These are phyloP conservation scores for Blastocystis sp. DNA, from an alignment of 352 stramenopile genomes.

Conservation along the genomic window DNA sequence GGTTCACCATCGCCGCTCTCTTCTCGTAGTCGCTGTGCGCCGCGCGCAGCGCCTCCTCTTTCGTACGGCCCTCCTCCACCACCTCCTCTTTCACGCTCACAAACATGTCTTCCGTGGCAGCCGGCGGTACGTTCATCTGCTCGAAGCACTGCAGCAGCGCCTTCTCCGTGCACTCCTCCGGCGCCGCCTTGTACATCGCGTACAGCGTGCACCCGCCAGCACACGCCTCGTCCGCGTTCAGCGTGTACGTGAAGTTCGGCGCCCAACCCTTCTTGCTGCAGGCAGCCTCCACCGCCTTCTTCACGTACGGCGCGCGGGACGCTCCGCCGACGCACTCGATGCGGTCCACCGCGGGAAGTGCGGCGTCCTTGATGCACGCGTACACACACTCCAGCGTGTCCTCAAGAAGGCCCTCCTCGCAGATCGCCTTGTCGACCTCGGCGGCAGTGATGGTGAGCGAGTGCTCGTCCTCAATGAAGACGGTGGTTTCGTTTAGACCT, in stretches of 20 bases:
- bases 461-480: not conserved
- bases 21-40: not conserved
- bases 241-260: not conserved
- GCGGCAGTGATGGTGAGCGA: not conserved
- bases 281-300: not conserved
- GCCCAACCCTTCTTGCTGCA: not conserved
- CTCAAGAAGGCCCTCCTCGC: not conserved
- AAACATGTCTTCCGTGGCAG: too few species aligned
- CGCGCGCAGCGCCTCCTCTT: not conserved
- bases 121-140: not conserved
- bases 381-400: not conserved
- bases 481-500: not conserved
- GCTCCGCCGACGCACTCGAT: not conserved
- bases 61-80: not conserved
- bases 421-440: not conserved
- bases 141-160: conserved; percentile 18
- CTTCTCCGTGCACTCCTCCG: not conserved
- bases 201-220: not conserved
- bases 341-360: too few species aligned
- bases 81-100: not conserved
- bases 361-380: not conserved
- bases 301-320: not conserved
- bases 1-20: not conserved
- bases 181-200: not conserved
- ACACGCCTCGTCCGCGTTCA: not conserved